Percentiles rank a stretch among this genome's conserved stretches.
Evolutionary conservation across 306 rosid species (phyloP).

Genomic region (Medicago truncatula): MtrunA17r5.0-ANR NC_053048.1:51597501-51598000

Average conservation of each 20-base stretch:
- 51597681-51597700: slow-evolving; percentile 88
- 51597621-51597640: slow-evolving; percentile 30
- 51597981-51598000: slow-evolving; percentile 20
- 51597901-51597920: slow-evolving; percentile 50
- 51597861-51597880: slow-evolving; percentile 62
- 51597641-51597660: slow-evolving; percentile 89
- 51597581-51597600: slow-evolving; percentile 1
- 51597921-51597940: slow-evolving; percentile 48
- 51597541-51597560: slow-evolving; percentile 2
- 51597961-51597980: slow-evolving; percentile 32
- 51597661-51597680: slow-evolving; percentile 84
- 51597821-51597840: slow-evolving; percentile 78
- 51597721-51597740: slow-evolving; percentile 56
- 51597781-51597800: slow-evolving; percentile 12
- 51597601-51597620: slow-evolving; percentile 6
- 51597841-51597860: slow-evolving; percentile 61
- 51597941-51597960: slow-evolving; percentile 44
- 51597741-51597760: slow-evolving; percentile 22
- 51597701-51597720: slow-evolving; percentile 72
- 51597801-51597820: slow-evolving; percentile 70
- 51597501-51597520: slow-evolving; percentile 32
- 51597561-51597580: slow-evolving; percentile 24
- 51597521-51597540: slow-evolving; percentile 3
- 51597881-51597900: slow-evolving; percentile 38
- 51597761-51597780: not conserved